Evolutionary conservation across 768 basidiomycete genomes (phyloP), one percentile per base, ranked within the genome.

Genomic region (Austroboletus eburneus): DNA sequence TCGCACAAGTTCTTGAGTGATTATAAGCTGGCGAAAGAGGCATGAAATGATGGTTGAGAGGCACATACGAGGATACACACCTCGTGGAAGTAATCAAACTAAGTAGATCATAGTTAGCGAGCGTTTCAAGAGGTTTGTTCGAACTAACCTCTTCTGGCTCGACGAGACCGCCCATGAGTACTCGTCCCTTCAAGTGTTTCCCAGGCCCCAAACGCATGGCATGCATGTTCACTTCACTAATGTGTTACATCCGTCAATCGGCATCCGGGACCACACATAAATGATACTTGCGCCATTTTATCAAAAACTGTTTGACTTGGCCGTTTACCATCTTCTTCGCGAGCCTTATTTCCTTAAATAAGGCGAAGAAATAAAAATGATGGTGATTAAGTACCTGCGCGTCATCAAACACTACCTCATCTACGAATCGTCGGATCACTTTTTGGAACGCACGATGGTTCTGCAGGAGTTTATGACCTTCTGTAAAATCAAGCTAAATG

Each of bases 141-240:
- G 46, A 17, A 46, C 73, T 38, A 38, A 81, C 83, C 68, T 86
- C 77, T 62, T 91, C 87, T 1, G 88, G 87, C 52, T 79, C 78
- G 17, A 92, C 80, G 25, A 85, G 58, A 4, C 87, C 91, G 46
- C 73, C 77, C 74, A 90, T 81, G 3, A 95, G 71, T 7, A 69
- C 75, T n/a, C 76, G 72, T 2, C 91, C 91, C 56, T 88, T 76
- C 35, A 94, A 69, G 57, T 93, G 91, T 57, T 85, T 83, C 29
- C 88, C 90, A 0, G 94, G 94, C 14, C 95, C 95, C 69, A 94
- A 74, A 18, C 89, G 76, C 91, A 96, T 95, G 13, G 90, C 88
- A 61, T 91, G 87, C 17, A 97, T 45, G 57, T 91, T 83, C 24
- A 78, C 43, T 42, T 81, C 81, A 14, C 82, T 85, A 40, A 18